Conservation (phyloP, 139 green algal genomes). For the Prasinococcaceae sp. region DNA sequence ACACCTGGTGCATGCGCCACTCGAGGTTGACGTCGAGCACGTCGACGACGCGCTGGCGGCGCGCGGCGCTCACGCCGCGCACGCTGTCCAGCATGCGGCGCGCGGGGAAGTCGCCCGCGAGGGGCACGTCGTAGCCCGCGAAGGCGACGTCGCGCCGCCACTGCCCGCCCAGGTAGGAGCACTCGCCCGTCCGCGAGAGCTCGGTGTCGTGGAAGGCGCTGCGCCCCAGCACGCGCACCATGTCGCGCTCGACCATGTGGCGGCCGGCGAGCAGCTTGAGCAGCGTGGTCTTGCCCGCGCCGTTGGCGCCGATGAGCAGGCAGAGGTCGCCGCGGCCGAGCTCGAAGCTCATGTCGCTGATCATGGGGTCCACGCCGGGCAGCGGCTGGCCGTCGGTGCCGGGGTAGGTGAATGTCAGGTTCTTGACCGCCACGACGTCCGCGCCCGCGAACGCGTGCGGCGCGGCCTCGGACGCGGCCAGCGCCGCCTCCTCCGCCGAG, state of each 20-base stretch:
- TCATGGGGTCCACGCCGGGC: conserved; percentile 22
- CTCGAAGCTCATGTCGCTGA: conserved; percentile 27
- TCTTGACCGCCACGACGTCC: conserved; percentile 16
- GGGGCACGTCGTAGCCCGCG: conserved; percentile 42
- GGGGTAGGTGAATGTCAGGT: conserved; percentile 32
- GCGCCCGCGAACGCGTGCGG: background rate
- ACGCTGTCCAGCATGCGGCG: conserved; percentile 21
- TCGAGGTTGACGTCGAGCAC: conserved; percentile 87
- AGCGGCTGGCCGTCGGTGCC: conserved; percentile 29
- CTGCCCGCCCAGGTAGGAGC: conserved; percentile 34
- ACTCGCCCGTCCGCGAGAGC: conserved; percentile 17
- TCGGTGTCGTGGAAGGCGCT: conserved; percentile 85
- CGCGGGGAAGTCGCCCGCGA: conserved; percentile 28
- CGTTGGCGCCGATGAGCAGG: conserved; percentile 38
- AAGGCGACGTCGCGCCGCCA: conserved; percentile 87
- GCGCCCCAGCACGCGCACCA: conserved; percentile 57
- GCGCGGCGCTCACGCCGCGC: conserved; percentile 63
- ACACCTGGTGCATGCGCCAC: conserved; percentile 87
- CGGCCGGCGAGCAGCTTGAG: conserved; percentile 38
- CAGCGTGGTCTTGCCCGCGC: conserved; percentile 40
- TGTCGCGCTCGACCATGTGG: conserved; percentile 32
- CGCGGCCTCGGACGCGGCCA: too few species aligned
- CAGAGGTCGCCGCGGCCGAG: conserved; percentile 22
- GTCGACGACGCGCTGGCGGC: conserved; percentile 31
- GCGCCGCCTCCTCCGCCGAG: too few species aligned